phyloP scores from a whole-genome alignment of 129 eudicot genomes.

The Helichrysum umbraculigerum region DNA sequence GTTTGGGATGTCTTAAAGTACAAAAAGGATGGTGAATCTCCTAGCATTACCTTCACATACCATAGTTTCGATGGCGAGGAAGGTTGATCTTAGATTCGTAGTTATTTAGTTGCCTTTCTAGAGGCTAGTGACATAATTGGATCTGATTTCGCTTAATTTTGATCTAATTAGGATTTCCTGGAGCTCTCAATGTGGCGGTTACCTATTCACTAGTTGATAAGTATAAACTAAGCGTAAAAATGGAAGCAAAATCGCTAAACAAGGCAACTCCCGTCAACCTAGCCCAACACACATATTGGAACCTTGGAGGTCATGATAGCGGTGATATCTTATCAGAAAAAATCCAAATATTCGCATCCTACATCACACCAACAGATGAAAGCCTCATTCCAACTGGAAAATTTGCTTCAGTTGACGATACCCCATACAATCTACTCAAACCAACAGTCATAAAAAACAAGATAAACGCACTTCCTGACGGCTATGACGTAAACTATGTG shows the following conservation, averaged over 20 bases:
- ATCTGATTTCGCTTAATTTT: not conserved
- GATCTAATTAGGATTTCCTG: slow-evolving; percentile 67
- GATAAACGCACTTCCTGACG: slow-evolving; percentile 51
- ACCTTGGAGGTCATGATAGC: slow-evolving; percentile 77
- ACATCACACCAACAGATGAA: slow-evolving; percentile 54
- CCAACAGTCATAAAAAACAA: slow-evolving; percentile 53
- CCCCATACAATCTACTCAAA: slow-evolving; percentile 71
- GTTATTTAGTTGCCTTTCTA: not conserved
- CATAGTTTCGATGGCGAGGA: slow-evolving; percentile 49
- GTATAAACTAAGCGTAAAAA: slow-evolving; percentile 50
- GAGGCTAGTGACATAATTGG: slow-evolving; percentile 1
- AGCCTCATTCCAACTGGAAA: slow-evolving; percentile 78
- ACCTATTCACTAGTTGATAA: slow-evolving; percentile 53
- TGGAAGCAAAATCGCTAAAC: slow-evolving; percentile 65
- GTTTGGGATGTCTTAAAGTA: slow-evolving; percentile 41
- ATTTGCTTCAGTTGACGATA: slow-evolving; percentile 50
- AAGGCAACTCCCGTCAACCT: slow-evolving; percentile 88
- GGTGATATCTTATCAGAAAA: slow-evolving; percentile 66
- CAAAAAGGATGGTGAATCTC: slow-evolving; percentile 14
- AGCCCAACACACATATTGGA: slow-evolving; percentile 91
- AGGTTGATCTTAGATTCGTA: slow-evolving; percentile 24
- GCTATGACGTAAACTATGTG: slow-evolving; percentile 71
- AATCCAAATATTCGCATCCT: slow-evolving; percentile 62
- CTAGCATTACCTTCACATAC: slow-evolving; percentile 37
- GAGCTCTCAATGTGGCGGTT: slow-evolving; percentile 54